phyloP scores from a whole-genome alignment of 2,329 filamentous ascomycete genomes.

The Pyricularia sp. region DNA sequence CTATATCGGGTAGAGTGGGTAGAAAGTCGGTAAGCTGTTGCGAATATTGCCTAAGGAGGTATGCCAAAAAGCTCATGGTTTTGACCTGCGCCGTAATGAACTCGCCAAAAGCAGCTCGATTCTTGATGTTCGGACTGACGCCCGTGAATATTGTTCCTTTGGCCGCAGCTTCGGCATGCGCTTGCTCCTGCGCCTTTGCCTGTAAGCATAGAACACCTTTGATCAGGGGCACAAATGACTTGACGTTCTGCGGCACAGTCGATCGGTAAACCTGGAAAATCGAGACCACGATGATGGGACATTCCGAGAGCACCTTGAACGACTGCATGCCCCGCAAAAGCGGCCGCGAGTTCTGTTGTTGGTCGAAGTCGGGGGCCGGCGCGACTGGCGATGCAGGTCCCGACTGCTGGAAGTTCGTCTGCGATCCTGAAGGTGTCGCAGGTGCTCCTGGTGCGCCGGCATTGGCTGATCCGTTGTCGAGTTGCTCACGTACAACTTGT shows the following conservation, averaged over 20 bases:
- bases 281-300: constrained; percentile 95
- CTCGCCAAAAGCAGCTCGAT: constrained; percentile 86
- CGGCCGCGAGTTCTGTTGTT: constrained; percentile 68
- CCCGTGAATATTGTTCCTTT: constrained; percentile 79
- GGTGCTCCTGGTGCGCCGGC: constrained; percentile 40
- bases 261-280: constrained; percentile 87
- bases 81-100: constrained; percentile 98
- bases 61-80: constrained; percentile 97
- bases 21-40: constrained; percentile 82
- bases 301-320: constrained; percentile 96
- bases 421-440: constrained; percentile 52
- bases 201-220: constrained; percentile 80
- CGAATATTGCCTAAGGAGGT: constrained; percentile 77
- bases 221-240: constrained; percentile 84
- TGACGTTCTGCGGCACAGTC: constrained; percentile 73
- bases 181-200: constrained; percentile 84
- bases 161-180: constrained; percentile 70
- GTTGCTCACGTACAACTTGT: constrained; percentile 84
- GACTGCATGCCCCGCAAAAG: constrained; percentile 92
- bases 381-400: constrained; percentile 79
- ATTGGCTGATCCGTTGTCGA: constrained; percentile 59
- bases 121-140: constrained; percentile 86
- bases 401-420: constrained; percentile 64
- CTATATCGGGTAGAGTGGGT: constrained; percentile 70
- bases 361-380: constrained; percentile 66